phyloP scores from a whole-genome alignment of 495 filamentous ascomycete species.

The Penicillium nucicola region DNA sequence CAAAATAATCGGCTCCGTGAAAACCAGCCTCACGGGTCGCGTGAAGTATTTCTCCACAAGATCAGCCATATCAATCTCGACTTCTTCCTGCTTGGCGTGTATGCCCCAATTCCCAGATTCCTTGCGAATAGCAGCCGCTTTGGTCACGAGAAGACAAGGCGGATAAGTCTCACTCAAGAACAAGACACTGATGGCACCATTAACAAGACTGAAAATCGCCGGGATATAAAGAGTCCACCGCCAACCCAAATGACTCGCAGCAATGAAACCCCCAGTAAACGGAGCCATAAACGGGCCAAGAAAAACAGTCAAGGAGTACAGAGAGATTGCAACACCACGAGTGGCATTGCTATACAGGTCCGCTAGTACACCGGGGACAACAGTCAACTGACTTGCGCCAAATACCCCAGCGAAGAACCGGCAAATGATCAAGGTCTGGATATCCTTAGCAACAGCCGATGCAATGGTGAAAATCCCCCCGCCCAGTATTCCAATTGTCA shows the following conservation, averaged over 20 bases:
- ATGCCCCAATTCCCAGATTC: constrained; percentile 45
- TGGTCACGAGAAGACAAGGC: constrained; percentile 35
- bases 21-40: constrained; percentile 41
- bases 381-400: constrained; percentile 47
- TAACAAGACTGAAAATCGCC: constrained; percentile 32
- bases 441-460: constrained; percentile 54
- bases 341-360: constrained; percentile 48
- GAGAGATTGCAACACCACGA: constrained; percentile 47
- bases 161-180: constrained; percentile 40
- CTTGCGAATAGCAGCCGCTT: constrained; percentile 37
- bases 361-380: constrained; percentile 49
- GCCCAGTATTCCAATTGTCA: constrained; percentile 48
- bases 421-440: constrained; percentile 51
- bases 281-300: constrained; percentile 46
- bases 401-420: constrained; percentile 52
- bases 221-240: constrained; percentile 48
- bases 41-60: constrained; percentile 41
- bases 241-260: constrained; percentile 40
- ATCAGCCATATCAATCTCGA: constrained; percentile 36
- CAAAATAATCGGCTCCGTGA: constrained; percentile 45
- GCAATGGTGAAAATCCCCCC: constrained; percentile 56
- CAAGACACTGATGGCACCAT: constrained; percentile 22
- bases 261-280: constrained; percentile 46
- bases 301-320: constrained; percentile 52
- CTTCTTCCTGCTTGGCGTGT: constrained; percentile 47